Evolutionary conservation across 345 rosid species (phyloP).

Genomic region (Capsella bursapastoris): DNA sequence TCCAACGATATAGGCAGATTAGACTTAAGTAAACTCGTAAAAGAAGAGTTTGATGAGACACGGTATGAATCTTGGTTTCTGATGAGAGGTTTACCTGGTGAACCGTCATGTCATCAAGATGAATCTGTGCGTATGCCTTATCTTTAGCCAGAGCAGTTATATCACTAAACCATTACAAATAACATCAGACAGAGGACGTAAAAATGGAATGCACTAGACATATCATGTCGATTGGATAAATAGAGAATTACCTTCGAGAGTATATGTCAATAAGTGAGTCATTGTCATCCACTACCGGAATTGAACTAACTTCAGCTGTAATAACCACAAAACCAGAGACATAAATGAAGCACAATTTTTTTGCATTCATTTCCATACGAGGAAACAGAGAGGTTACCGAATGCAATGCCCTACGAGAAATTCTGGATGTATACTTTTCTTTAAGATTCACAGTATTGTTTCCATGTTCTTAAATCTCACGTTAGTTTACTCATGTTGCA

Average conservation of each 20-base stretch:
- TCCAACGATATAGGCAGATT: neutral
- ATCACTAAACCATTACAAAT: conserved; percentile 56
- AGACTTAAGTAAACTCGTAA: neutral
- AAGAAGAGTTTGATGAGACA: conserved; percentile 12
- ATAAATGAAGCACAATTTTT: neutral
- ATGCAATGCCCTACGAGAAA: conserved; percentile 4
- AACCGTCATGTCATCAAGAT: conserved; percentile 85
- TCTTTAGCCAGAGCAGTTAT: conserved; percentile 90
- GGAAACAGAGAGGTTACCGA: neutral
- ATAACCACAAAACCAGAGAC: conserved; percentile 24
- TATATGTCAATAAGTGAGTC: conserved; percentile 82
- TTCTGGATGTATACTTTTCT: conserved; percentile 9
- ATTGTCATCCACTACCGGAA: conserved; percentile 87
- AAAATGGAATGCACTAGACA: conserved; percentile 13
- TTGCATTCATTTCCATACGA: conserved; percentile 4
- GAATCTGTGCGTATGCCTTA: conserved; percentile 91
- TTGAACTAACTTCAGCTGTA: conserved; percentile 92
- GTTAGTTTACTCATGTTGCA: conserved; percentile 17
- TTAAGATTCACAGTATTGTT: neutral
- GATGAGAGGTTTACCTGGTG: conserved; percentile 67
- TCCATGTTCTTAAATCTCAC: conserved; percentile 1
- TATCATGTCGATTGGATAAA: conserved; percentile 16
- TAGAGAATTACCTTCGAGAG: conserved; percentile 64
- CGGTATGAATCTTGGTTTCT: conserved; percentile 10
- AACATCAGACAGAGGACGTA: conserved; percentile 25